Conservation (phyloP, 768 basidiomycete genomes). For the Megacollybia marginata region DNA sequence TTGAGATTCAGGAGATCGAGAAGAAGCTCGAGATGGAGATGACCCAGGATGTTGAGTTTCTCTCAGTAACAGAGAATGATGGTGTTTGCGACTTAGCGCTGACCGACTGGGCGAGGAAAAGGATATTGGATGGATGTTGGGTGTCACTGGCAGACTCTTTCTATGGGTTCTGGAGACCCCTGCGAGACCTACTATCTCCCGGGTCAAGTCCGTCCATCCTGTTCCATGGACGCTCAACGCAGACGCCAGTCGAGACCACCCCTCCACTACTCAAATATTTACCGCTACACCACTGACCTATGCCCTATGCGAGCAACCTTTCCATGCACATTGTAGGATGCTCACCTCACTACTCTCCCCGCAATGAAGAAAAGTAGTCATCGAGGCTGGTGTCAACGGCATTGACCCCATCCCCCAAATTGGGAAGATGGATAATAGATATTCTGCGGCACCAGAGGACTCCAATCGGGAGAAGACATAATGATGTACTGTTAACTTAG, state of each 20-base stretch:
- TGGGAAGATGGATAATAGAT: conserved; percentile 10
- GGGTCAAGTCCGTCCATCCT: conserved; percentile 35
- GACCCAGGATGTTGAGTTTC: conserved; percentile 17
- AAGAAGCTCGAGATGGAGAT: conserved; percentile 39
- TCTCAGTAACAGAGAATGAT: conserved; percentile 25
- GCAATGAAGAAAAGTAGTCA: conserved; percentile 57
- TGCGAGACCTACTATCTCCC: conserved; percentile 9
- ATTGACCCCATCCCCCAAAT: conserved; percentile 21
- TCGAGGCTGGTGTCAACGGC: conserved; percentile 48
- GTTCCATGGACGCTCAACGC: conserved; percentile 51
- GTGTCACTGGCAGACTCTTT: conserved; percentile 66
- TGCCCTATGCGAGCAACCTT: conserved; percentile 57
- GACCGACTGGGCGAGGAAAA: conserved; percentile 61
- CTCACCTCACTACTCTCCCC: conserved; percentile 55
- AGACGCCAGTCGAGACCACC: conserved; percentile 35
- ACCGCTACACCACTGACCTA: conserved; percentile 55
- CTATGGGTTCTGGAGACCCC: conserved; percentile 31
- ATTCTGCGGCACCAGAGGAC: no score
- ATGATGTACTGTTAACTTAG: no score
- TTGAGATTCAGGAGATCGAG: conserved; percentile 13
- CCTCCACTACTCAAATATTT: conserved; percentile 35
- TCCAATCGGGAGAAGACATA: no score
- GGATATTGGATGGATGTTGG: conserved; percentile 75
- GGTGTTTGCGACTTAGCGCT: conserved; percentile 48
- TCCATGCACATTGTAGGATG: conserved; percentile 48